Evolutionary conservation across 352 stramenopile species (phyloP).

Genomic region (Globisporangium viniferum): DNA sequence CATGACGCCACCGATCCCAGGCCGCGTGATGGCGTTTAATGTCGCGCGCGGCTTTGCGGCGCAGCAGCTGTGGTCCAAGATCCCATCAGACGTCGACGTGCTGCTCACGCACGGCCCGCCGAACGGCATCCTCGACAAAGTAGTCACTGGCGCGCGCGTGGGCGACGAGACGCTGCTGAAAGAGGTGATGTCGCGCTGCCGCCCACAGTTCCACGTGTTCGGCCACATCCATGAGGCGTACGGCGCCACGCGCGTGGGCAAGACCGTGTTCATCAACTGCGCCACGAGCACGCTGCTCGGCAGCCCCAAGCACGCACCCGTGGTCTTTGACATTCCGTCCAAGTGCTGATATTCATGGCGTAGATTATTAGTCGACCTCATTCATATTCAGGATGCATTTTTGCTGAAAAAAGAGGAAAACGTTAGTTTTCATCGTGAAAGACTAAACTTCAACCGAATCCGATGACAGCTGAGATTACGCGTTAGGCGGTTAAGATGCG

Average conservation of each 20-base stretch:
- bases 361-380: not conserved
- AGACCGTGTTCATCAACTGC: constrained; percentile 89
- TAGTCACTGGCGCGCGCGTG: constrained; percentile 52
- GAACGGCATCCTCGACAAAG: constrained; percentile 80
- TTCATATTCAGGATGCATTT: not conserved
- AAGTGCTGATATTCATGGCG: constrained; percentile 34
- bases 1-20: constrained; percentile 69
- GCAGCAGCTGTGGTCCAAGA: constrained; percentile 68
- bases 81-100: constrained; percentile 78
- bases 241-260: constrained; percentile 67
- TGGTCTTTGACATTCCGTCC: constrained; percentile 76
- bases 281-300: constrained; percentile 68
- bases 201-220: constrained; percentile 87
- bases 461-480: not conserved
- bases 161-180: constrained; percentile 82
- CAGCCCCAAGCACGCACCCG: constrained; percentile 50
- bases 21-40: constrained; percentile 70
- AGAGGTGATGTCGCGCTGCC: constrained; percentile 75
- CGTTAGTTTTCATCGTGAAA: not conserved
- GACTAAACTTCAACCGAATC: not conserved
- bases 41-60: constrained; percentile 55
- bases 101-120: constrained; percentile 89
- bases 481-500: not conserved
- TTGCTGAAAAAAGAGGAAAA: not conserved
- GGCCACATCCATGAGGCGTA: constrained; percentile 92